These are phyloP conservation scores for Solanum ahanhuiri DNA, from an alignment of 257 asterid genomes.

Conservation along the genomic window DNA sequence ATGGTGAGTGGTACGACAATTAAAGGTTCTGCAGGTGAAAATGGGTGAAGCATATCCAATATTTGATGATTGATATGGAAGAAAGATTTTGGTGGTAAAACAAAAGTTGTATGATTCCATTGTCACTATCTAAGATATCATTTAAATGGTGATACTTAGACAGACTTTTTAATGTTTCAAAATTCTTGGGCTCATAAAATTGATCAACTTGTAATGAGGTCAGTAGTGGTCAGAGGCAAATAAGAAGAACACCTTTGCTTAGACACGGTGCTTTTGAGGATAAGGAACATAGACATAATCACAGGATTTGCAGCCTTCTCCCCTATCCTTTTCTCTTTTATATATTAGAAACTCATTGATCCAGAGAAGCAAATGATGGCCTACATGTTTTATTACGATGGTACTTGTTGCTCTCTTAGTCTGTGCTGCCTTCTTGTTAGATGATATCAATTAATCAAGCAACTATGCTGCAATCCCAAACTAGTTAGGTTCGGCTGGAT, in stretches of 20 bases:
- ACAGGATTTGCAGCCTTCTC: background rate
- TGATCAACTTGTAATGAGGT: background rate
- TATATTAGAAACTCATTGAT: background rate
- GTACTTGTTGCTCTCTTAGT: background rate
- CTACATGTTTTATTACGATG: background rate
- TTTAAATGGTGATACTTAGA: background rate
- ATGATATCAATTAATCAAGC: background rate
- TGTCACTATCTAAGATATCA: background rate
- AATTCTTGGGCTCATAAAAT: background rate
- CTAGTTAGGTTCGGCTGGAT: background rate
- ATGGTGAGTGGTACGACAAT: background rate
- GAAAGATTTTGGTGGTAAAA: background rate
- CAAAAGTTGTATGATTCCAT: background rate
- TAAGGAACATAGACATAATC: background rate
- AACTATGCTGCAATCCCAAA: background rate
- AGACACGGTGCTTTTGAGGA: background rate
- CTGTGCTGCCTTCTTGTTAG: background rate
- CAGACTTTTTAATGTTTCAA: background rate
- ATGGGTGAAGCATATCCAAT: background rate
- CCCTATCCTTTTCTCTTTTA: background rate
- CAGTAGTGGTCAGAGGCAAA: background rate
- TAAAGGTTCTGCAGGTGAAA: background rate
- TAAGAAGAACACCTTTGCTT: background rate
- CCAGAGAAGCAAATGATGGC: background rate
- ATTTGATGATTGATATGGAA: background rate